Conservation (phyloP, 2,329 filamentous ascomycete genomes). For the Ramularia endophylla region DNA sequence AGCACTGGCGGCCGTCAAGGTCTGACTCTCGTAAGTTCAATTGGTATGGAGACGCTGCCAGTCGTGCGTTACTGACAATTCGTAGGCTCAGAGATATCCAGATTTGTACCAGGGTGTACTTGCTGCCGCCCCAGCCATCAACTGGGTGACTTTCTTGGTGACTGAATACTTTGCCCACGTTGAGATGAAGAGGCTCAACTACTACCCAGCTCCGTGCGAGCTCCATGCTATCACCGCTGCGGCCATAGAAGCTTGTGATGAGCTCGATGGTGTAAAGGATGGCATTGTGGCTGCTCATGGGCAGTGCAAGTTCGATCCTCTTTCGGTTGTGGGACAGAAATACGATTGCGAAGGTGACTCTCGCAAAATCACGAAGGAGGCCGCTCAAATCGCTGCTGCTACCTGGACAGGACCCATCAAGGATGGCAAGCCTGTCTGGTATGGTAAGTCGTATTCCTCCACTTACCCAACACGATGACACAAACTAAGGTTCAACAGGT, state of each 20-base stretch:
- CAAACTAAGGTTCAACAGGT: background rate
- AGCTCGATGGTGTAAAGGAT: slow-evolving; percentile 34
- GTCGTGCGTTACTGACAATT: too few relatives aligned
- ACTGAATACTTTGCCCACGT: slow-evolving; percentile 28
- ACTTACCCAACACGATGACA: slow-evolving; percentile 14
- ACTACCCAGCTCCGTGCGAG: slow-evolving; percentile 30
- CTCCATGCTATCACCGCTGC: slow-evolving; percentile 31
- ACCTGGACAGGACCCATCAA: slow-evolving; percentile 30
- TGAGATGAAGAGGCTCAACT: slow-evolving; percentile 26
- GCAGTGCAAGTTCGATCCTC: slow-evolving; percentile 29
- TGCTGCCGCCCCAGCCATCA: slow-evolving; percentile 35
- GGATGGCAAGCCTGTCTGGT: slow-evolving; percentile 27
- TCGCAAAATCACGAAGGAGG: slow-evolving; percentile 23
- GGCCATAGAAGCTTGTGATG: slow-evolving; percentile 34
- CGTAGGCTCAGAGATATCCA: slow-evolving; percentile 31
- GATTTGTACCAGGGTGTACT: slow-evolving; percentile 37
- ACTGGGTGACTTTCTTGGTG: slow-evolving; percentile 29
- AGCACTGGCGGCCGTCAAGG: slow-evolving; percentile 36
- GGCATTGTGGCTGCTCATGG: slow-evolving; percentile 28
- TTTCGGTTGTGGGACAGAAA: slow-evolving; percentile 23
- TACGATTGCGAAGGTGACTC: slow-evolving; percentile 22
- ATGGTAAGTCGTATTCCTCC: slow-evolving; percentile 22
- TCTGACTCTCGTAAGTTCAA: slow-evolving; percentile 19
- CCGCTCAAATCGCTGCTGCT: slow-evolving; percentile 27
- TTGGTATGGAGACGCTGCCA: too few relatives aligned